Conservation (phyloP, 345 rosid genomes). For the Cochlearia excelsa region DNA sequence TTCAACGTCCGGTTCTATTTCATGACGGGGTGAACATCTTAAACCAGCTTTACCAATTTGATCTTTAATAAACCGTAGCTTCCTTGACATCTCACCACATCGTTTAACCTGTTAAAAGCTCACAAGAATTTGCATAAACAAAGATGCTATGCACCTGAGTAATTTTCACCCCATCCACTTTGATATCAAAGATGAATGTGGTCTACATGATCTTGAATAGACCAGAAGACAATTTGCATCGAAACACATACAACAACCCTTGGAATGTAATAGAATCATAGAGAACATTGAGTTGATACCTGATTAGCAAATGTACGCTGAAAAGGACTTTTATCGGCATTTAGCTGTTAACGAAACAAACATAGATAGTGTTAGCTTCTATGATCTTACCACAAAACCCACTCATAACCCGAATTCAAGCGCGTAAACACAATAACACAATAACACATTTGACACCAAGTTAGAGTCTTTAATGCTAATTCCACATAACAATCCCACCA, state of each 20-base stretch:
- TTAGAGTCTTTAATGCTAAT: constrained; percentile 13
- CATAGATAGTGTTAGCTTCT: constrained; percentile 24
- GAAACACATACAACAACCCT: constrained; percentile 2
- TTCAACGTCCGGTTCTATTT: constrained; percentile 68
- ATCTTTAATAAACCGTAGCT: constrained; percentile 80
- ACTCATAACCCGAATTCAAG: background rate
- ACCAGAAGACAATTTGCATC: constrained; percentile 5
- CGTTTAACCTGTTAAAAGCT: constrained; percentile 68
- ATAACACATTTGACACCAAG: background rate
- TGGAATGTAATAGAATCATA: background rate
- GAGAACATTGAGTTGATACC: constrained; percentile 44
- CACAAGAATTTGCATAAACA: constrained; percentile 32
- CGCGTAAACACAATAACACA: background rate
- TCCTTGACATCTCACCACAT: constrained; percentile 96
- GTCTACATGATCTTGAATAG: background rate
- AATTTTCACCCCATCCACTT: constrained; percentile 1
- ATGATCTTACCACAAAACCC: background rate
- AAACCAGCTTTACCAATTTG: constrained; percentile 89
- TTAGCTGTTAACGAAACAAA: constrained; percentile 57
- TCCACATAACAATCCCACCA: constrained; percentile 9
- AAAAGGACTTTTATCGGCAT: constrained; percentile 88
- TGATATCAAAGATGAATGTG: background rate
- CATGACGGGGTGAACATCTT: constrained; percentile 55
- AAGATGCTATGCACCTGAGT: constrained; percentile 7
- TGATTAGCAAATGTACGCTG: constrained; percentile 93